Percentiles rank a stretch among this genome's conserved stretches.
These are phyloP conservation scores for Zygosaccharomyces kombuchaensis DNA, from an alignment of 805 yeast species.

Conservation along the genomic window DNA sequence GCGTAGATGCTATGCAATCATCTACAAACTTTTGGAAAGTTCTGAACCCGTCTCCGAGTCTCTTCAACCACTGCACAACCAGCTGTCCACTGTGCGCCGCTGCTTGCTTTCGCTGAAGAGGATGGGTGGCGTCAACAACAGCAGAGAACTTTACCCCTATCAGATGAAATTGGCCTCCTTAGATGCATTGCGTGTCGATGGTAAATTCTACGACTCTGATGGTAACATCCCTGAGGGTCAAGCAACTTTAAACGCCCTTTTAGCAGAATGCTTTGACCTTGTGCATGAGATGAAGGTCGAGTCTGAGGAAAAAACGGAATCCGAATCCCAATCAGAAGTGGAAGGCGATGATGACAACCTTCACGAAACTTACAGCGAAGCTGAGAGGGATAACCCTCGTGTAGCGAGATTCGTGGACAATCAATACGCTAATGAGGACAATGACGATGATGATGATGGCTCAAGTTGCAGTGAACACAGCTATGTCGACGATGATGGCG, in stretches of 20 bases:
- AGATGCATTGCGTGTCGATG: constrained; percentile 83
- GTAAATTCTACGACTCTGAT: constrained; percentile 77
- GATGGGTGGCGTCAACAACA: constrained; percentile 84
- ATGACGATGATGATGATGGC: constrained; percentile 19
- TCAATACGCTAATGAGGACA: constrained; percentile 13
- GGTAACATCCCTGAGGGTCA: constrained; percentile 96
- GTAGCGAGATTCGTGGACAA: constrained; percentile 21
- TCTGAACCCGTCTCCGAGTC: constrained; percentile 96
- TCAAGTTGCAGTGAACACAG: constrained; percentile 22
- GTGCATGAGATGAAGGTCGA: constrained; percentile 86
- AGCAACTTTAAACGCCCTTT: constrained; percentile 84
- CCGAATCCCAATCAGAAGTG: constrained; percentile 13
- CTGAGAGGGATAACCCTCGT: constrained; percentile 17
- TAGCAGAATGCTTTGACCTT: constrained; percentile 93
- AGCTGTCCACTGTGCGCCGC: constrained; percentile 82
- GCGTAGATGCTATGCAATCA: constrained; percentile 85
- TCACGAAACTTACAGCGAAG: constrained; percentile 18
- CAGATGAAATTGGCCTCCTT: constrained; percentile 89
- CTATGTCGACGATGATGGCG: constrained; percentile 22
- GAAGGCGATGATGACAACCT: constrained; percentile 18
- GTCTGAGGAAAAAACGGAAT: constrained; percentile 57
- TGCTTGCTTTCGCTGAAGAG: constrained; percentile 86
- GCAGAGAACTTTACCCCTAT: constrained; percentile 90
- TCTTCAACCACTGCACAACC: constrained; percentile 89
- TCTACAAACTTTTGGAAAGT: constrained; percentile 83